These are phyloP conservation scores for Extremus antarcticus DNA, from an alignment of 495 filamentous ascomycete species.

Conservation along the genomic window DNA sequence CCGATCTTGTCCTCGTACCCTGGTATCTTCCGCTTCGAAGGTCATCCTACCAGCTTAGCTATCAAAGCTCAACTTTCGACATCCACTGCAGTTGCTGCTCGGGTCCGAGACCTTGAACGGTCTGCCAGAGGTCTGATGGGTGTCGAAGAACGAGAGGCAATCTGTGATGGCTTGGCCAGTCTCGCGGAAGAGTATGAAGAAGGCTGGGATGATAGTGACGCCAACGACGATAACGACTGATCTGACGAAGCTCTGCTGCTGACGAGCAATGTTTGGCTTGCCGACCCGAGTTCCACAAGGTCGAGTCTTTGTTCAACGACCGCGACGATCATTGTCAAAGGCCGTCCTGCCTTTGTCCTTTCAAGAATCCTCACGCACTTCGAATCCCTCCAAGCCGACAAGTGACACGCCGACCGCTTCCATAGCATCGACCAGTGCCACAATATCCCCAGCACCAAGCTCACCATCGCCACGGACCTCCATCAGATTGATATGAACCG, in stretches of 20 bases:
- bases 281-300: too few species aligned
- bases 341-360: too few species aligned
- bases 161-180: slow-evolving; percentile 73
- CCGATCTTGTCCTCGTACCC: slow-evolving; percentile 79
- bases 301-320: too few species aligned
- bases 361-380: too few species aligned
- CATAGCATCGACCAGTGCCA: background rate
- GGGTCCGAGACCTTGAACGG: slow-evolving; percentile 54
- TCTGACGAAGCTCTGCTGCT: too few species aligned
- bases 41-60: slow-evolving; percentile 28
- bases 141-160: slow-evolving; percentile 68
- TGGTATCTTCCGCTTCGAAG: slow-evolving; percentile 42
- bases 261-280: too few species aligned
- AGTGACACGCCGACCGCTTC: background rate
- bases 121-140: slow-evolving; percentile 48
- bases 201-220: slow-evolving; percentile 66
- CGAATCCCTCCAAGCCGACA: background rate
- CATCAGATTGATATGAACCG: background rate
- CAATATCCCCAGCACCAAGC: background rate
- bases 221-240: slow-evolving; percentile 46
- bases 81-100: slow-evolving; percentile 55
- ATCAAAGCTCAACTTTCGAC: slow-evolving; percentile 60
- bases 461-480: background rate
- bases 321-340: too few species aligned
- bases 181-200: slow-evolving; percentile 82